A percentile compares a stretch with the other conserved stretches of the same genome.
Evolutionary conservation across 108 stramenopile genomes (phyloP).

Genomic region (Seminavis robusta): DNA sequence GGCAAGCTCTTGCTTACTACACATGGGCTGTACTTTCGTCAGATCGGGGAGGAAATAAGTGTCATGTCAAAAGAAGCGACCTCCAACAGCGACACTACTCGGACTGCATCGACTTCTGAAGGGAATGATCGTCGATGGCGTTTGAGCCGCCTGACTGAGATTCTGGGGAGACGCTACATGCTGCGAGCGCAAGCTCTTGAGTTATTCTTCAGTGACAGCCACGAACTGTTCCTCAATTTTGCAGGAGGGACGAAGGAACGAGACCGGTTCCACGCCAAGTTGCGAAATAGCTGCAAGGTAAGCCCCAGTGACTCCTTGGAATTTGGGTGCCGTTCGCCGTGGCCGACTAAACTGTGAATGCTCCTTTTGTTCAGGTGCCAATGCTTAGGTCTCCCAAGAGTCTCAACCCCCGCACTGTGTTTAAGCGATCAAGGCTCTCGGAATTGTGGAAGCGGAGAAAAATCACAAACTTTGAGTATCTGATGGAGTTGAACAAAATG

Average conservation of each 20-base stretch:
- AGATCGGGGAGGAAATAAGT: slow-evolving; percentile 49
- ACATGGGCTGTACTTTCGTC: slow-evolving; percentile 78
- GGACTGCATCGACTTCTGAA: background rate
- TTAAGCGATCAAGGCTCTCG: slow-evolving; percentile 63
- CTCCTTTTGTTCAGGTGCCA: slow-evolving; percentile 45
- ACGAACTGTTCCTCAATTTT: slow-evolving; percentile 89
- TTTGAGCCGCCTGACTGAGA: slow-evolving; percentile 62
- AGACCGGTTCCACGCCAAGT: slow-evolving; percentile 75
- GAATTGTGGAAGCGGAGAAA: slow-evolving; percentile 75
- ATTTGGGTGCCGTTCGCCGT: background rate
- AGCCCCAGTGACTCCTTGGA: slow-evolving; percentile 1
- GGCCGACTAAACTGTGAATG: background rate
- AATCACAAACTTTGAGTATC: slow-evolving; percentile 74
- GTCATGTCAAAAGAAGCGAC: slow-evolving; percentile 67
- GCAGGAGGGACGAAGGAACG: slow-evolving; percentile 59
- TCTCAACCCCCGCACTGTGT: slow-evolving; percentile 71
- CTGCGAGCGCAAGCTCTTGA: slow-evolving; percentile 87
- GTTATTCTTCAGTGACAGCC: slow-evolving; percentile 84
- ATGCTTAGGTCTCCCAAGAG: slow-evolving; percentile 73
- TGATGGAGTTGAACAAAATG: slow-evolving; percentile 88
- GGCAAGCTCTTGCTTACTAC: slow-evolving; percentile 76
- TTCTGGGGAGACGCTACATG: slow-evolving; percentile 91
- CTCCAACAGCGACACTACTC: slow-evolving; percentile 9
- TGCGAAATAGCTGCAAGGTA: slow-evolving; percentile 75
- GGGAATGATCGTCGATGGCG: slow-evolving; percentile 52